A percentile compares a stretch with the other conserved stretches of the same genome.
Conservation (phyloP, 306 rosid species). For the Medicago lupulina region DNA sequence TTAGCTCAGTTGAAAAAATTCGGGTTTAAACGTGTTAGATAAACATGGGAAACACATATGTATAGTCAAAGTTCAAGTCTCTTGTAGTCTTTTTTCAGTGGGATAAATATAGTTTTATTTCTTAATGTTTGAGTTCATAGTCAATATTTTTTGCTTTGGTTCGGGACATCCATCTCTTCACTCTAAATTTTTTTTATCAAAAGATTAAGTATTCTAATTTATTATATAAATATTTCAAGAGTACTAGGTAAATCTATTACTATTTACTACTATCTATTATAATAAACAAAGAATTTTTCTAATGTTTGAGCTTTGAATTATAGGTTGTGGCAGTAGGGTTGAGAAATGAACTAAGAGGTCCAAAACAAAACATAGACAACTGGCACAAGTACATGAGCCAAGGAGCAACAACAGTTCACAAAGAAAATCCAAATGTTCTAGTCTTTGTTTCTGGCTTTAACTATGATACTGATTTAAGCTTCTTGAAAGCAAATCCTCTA, state of each 20-base stretch:
- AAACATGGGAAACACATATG: conserved; percentile 47
- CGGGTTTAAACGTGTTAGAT: conserved; percentile 48
- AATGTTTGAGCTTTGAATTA: background rate
- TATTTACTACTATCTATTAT: no score
- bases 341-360: conserved; percentile 51
- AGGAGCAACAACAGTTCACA: conserved; percentile 43
- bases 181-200: no score
- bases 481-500: conserved; percentile 34
- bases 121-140: background rate
- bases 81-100: no score
- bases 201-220: background rate
- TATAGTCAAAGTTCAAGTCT: no score
- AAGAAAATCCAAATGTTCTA: conserved; percentile 39
- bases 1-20: background rate
- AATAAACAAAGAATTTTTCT: background rate
- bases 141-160: no score
- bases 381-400: conserved; percentile 40
- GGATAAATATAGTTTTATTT: background rate
- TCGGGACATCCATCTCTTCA: no score
- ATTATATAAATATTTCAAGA: background rate
- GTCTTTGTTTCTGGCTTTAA: conserved; percentile 45
- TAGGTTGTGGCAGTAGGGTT: conserved; percentile 51
- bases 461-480: conserved; percentile 46
- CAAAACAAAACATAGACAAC: background rate
- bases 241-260: background rate